Evolutionary conservation across 495 filamentous ascomycete species (phyloP).

Genomic region (Penicillium atrosanguineum): DNA sequence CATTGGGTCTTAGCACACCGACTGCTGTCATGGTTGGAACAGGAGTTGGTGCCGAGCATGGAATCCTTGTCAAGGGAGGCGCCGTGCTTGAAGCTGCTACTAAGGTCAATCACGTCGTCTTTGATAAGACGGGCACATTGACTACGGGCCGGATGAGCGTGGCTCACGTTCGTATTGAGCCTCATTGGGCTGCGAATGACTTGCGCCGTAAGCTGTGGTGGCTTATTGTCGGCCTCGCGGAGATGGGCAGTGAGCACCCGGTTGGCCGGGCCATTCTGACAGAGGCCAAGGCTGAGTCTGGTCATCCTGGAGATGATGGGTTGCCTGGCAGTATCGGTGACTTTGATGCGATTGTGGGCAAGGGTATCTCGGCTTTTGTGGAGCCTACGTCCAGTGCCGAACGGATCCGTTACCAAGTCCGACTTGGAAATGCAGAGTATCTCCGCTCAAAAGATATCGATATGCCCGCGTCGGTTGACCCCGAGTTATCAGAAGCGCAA

Average conservation of each 20-base stretch:
- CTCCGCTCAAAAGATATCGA: constrained; percentile 64
- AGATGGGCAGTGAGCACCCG: constrained; percentile 93
- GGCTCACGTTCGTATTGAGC: constrained; percentile 61
- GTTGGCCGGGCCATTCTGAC: constrained; percentile 80
- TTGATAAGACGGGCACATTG: constrained; percentile 98
- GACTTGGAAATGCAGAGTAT: constrained; percentile 79
- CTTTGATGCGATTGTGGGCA: constrained; percentile 80
- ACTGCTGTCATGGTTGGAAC: constrained; percentile 99
- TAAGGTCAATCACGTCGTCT: constrained; percentile 87
- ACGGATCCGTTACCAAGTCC: constrained; percentile 66
- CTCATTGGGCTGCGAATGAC: constrained; percentile 66
- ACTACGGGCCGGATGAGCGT: constrained; percentile 95
- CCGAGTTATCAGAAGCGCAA: constrained; percentile 26
- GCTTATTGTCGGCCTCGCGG: constrained; percentile 87
- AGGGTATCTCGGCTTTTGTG: constrained; percentile 78
- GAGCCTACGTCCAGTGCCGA: constrained; percentile 69
- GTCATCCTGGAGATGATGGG: constrained; percentile 65
- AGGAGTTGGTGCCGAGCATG: constrained; percentile 92
- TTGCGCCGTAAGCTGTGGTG: constrained; percentile 82
- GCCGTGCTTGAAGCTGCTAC: constrained; percentile 91
- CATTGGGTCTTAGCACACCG: constrained; percentile 87
- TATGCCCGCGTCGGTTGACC: constrained; percentile 62
- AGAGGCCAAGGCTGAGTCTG: constrained; percentile 70
- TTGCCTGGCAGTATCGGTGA: constrained; percentile 81
- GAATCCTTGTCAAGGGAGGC: constrained; percentile 95